Evolutionary conservation across 2,329 filamentous ascomycete genomes (phyloP), one percentile per base, ranked within the genome.

Genomic region (Aspergillus aculeatinus): DNA sequence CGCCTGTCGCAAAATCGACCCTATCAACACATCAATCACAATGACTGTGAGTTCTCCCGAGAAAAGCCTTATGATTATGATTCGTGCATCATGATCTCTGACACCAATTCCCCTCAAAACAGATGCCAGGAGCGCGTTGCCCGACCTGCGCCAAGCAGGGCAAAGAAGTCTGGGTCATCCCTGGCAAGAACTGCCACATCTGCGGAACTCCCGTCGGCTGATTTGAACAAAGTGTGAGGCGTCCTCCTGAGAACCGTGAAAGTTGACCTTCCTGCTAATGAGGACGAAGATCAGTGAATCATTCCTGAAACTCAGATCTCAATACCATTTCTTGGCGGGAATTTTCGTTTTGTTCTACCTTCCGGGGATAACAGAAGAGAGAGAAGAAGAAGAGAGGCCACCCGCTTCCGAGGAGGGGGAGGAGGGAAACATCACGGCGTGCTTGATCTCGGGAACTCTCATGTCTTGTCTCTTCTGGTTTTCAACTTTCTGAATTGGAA

Each of bases 111-210:
- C 19, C 14, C 29, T 23, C 16, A 31, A 21, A 21, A 49, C 61
- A 80, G 77, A 79, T 80, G 78, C 76, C 77, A n/a, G 78, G 78
- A 61, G 72, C 78, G 21, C 71, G 72, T 31, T 80, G 78, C 60
- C 77, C 77, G 31, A 75, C 63, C 19, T 80, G 78, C 59, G 58
- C 66, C 53, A 61, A 60, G 2, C 58, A 71, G 6, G 76, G 76
- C 25, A 66, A 74, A 55, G 77, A 78, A 64, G 68, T 72, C 25
- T 80, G 78, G 78, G 78, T 80, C 3, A 80, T 80, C 57, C 77
- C 78, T 5, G 78, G 78, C n/a, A 79, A 79, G 60, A 71, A 74
- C 62, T 80, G 78, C 60, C 77, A 79, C 63, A 66, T 75, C 47
- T 80, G 77, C 58, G 73, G 76, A 11, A 74, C 72, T 60, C 70